These are phyloP conservation scores for Artemisia tridentata DNA, from an alignment of 129 eudicot species.

Conservation along the genomic window DNA sequence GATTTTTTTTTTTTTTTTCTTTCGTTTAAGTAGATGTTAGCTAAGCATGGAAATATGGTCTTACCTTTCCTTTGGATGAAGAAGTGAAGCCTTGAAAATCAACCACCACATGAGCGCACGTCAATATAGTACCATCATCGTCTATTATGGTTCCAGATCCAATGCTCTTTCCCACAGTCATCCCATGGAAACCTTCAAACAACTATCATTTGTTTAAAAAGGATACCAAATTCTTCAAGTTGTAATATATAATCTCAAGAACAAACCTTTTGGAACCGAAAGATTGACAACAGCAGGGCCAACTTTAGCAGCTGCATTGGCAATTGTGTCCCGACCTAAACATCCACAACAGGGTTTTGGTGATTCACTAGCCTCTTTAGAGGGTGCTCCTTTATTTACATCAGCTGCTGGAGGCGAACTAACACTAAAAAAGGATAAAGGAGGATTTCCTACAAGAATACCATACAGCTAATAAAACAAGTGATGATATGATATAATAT, in stretches of 20 bases:
- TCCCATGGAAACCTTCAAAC: conserved; percentile 58
- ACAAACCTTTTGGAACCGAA: conserved; percentile 72
- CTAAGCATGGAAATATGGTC: conserved; percentile 3
- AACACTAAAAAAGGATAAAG: conserved; percentile 40
- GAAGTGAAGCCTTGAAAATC: conserved; percentile 64
- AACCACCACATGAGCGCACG: conserved; percentile 92
- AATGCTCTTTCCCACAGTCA: conserved; percentile 68
- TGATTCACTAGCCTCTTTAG: conserved; percentile 37
- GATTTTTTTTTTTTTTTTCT: neutral
- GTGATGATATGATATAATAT: neutral
- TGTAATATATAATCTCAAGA: conserved; percentile 5
- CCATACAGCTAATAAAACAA: conserved; percentile 14
- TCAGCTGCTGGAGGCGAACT: conserved; percentile 41
- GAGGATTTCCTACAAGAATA: conserved; percentile 48
- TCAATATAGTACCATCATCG: conserved; percentile 79
- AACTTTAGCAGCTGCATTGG: conserved; percentile 92
- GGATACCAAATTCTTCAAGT: neutral
- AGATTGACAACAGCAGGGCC: conserved; percentile 97
- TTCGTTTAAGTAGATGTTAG: neutral
- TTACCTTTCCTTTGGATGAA: conserved; percentile 75
- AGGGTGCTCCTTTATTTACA: conserved; percentile 37
- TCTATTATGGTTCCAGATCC: conserved; percentile 93
- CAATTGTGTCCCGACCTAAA: conserved; percentile 80
- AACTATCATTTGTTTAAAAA: conserved; percentile 12
- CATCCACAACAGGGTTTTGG: conserved; percentile 65